Evolutionary conservation across 352 stramenopile species (phyloP).

Genomic region (Phytophthora tubulina): DNA sequence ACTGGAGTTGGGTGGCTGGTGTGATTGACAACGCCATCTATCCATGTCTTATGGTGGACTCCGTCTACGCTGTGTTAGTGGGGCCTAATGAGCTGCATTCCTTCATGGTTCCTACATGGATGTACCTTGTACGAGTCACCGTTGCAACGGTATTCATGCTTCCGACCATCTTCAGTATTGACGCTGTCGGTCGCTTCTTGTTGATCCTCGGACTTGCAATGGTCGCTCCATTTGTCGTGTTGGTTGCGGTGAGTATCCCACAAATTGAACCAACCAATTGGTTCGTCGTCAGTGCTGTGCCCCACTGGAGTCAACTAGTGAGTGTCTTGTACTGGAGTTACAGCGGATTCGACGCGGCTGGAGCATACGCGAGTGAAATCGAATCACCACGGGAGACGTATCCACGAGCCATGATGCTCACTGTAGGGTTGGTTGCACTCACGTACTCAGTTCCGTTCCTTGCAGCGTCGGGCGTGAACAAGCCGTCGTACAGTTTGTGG

Average conservation of each 20-base stretch:
- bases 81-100: conserved; percentile 36
- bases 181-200: conserved; percentile 89
- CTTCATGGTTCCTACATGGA: conserved; percentile 60
- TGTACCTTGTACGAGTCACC: conserved; percentile 57
- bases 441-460: conserved; percentile 94
- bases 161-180: conserved; percentile 82
- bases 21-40: conserved; percentile 90
- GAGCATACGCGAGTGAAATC: conserved; percentile 93
- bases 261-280: conserved; percentile 70
- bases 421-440: conserved; percentile 81
- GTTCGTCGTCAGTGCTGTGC: conserved; percentile 68
- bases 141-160: conserved; percentile 69
- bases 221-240: conserved; percentile 93
- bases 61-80: conserved; percentile 57
- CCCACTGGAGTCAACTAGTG: conserved; percentile 86
- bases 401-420: conserved; percentile 88
- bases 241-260: conserved; percentile 71
- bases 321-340: conserved; percentile 98
- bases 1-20: too few species aligned
- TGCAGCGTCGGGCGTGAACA: conserved; percentile 87
- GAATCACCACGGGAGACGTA: conserved; percentile 86
- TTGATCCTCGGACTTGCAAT: conserved; percentile 88
- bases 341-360: conserved; percentile 95
- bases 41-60: conserved; percentile 78
- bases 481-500: conserved; percentile 87